Percentiles rank a stretch among this genome's conserved stretches.
phyloP scores from a whole-genome alignment of 495 filamentous ascomycete genomes.

The Tetracladium marchalianum region DNA sequence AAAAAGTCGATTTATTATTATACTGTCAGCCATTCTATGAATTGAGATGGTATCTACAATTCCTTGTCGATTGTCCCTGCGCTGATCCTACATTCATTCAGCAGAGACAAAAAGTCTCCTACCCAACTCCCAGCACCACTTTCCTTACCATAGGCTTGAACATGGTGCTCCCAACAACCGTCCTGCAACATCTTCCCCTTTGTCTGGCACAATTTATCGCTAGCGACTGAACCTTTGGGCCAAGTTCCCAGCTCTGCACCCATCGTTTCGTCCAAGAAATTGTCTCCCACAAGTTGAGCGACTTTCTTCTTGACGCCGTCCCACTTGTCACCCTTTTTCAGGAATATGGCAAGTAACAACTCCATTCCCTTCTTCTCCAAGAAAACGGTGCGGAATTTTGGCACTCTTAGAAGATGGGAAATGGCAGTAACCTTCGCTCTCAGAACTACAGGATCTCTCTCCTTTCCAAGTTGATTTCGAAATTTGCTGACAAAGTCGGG shows the following conservation, averaged over 20 bases:
- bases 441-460: constrained; percentile 21
- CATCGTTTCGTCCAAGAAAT: constrained; percentile 51
- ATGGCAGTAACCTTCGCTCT: constrained; percentile 31
- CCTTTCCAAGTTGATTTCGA: constrained; percentile 17
- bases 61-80: constrained; percentile 6
- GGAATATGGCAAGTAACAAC: constrained; percentile 35
- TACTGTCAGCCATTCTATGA: too few relatives aligned
- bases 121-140: constrained; percentile 8
- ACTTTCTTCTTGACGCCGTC: constrained; percentile 32
- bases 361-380: constrained; percentile 34
- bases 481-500: constrained; percentile 21
- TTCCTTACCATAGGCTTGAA: constrained; percentile 5
- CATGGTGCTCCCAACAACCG: constrained; percentile 21
- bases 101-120: constrained; percentile 10
- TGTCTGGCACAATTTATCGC: constrained; percentile 7
- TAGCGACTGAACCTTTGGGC: constrained; percentile 22
- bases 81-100: constrained; percentile 7
- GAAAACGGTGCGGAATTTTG: constrained; percentile 38
- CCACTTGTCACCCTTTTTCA: constrained; percentile 26
- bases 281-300: constrained; percentile 44
- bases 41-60: constrained; percentile 1
- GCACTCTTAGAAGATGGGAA: constrained; percentile 32
- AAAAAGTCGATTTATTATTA: too few relatives aligned
- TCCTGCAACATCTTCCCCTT: constrained; percentile 15
- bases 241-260: constrained; percentile 39